Conservation (phyloP, 495 filamentous ascomycete genomes). For the Sporormia fimetaria region DNA sequence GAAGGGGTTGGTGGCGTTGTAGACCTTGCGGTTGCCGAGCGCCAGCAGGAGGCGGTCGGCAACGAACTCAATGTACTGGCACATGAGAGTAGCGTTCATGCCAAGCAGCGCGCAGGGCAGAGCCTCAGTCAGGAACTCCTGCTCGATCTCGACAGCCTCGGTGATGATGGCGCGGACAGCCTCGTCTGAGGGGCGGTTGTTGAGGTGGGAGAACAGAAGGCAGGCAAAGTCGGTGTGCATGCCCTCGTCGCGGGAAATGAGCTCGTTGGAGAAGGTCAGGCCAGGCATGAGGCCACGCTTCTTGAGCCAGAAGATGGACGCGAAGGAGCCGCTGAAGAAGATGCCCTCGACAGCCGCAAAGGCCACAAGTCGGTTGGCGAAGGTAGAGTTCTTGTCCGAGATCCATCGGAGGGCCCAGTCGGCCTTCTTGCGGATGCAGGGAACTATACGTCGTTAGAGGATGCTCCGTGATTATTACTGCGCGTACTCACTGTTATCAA, state of each 20-base stretch:
- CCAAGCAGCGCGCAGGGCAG: constrained; percentile 84
- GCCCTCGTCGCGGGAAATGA: constrained; percentile 98
- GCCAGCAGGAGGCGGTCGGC: constrained; percentile 87
- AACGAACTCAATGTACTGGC: constrained; percentile 99
- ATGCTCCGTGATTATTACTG: background rate
- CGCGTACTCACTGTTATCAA: constrained; percentile 70
- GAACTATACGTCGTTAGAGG: constrained; percentile 47
- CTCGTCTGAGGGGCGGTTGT: constrained; percentile 74
- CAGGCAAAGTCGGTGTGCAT: constrained; percentile 99
- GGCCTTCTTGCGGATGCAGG: constrained; percentile 93
- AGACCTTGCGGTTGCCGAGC: constrained; percentile 87
- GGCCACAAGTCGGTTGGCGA: constrained; percentile 88
- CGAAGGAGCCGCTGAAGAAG: constrained; percentile 99
- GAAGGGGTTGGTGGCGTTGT: constrained; percentile 88
- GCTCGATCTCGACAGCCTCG: constrained; percentile 88
- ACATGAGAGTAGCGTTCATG: constrained; percentile 97
- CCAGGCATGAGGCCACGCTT: constrained; percentile 99
- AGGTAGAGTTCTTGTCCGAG: constrained; percentile 78
- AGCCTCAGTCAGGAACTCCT: constrained; percentile 95
- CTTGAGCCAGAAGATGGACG: constrained; percentile 99
- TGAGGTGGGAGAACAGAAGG: constrained; percentile 88
- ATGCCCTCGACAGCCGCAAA: constrained; percentile 98
- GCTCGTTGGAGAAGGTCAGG: constrained; percentile 97
- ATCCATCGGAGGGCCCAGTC: constrained; percentile 98
- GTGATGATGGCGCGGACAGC: constrained; percentile 77